phyloP scores from a whole-genome alignment of 345 rosid species.

The Combretum micranthum region DNA sequence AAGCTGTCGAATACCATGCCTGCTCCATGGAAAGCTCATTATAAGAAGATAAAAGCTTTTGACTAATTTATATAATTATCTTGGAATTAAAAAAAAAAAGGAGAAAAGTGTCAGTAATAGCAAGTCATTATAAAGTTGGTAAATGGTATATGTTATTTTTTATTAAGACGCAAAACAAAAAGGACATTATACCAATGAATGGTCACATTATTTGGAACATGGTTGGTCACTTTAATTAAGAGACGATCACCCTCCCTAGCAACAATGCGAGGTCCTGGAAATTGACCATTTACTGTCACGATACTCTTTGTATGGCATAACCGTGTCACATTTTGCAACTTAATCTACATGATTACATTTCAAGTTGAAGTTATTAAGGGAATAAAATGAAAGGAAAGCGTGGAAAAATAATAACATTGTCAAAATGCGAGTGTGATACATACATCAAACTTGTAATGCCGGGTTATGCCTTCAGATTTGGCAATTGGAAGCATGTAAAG shows the following conservation, averaged over 20 bases:
- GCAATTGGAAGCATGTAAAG: constrained; percentile 8
- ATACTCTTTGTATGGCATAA: constrained; percentile 20
- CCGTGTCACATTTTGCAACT: constrained; percentile 13
- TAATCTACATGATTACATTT: constrained; percentile 3
- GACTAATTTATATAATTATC: too few species aligned
- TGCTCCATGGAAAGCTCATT: not conserved
- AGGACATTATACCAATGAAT: constrained; percentile 13
- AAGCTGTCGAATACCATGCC: constrained; percentile 26
- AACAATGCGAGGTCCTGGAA: constrained; percentile 20
- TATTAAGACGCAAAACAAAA: too few species aligned
- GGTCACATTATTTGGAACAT: constrained; percentile 16
- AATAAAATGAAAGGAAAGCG: not conserved
- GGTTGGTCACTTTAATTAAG: constrained; percentile 18
- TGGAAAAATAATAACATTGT: not conserved
- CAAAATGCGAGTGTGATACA: not conserved
- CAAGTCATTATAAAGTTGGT: too few species aligned
- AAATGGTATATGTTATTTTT: too few species aligned
- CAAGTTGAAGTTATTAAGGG: not conserved
- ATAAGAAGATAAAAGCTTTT: not conserved
- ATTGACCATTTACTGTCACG: constrained; percentile 19
- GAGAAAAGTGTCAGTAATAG: too few species aligned
- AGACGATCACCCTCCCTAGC: constrained; percentile 25
- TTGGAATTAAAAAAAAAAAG: not conserved
- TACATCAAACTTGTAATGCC: constrained; percentile 27
- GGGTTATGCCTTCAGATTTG: constrained; percentile 14